These are phyloP conservation scores for Colletotrichum acutatum DNA, from an alignment of 2,329 filamentous ascomycete genomes.

Conservation along the genomic window DNA sequence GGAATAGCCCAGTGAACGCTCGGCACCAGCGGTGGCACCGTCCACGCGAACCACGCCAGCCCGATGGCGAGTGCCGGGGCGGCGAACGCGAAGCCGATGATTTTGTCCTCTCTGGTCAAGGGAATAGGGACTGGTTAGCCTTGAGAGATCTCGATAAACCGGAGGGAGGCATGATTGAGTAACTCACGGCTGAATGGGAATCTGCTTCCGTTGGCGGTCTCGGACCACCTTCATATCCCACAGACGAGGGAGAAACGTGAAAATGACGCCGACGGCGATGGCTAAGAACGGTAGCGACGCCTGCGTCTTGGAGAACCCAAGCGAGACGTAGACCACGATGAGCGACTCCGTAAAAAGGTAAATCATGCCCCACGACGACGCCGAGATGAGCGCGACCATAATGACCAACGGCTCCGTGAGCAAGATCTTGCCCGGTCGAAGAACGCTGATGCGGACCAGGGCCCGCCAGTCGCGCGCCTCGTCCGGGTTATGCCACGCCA, in stretches of 20 bases:
- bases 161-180: background rate
- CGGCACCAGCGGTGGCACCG: constrained; percentile 52
- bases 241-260: constrained; percentile 55
- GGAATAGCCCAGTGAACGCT: constrained; percentile 51
- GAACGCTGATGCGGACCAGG: constrained; percentile 51
- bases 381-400: constrained; percentile 53
- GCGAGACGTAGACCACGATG: constrained; percentile 49
- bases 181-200: constrained; percentile 38
- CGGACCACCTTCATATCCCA: constrained; percentile 47
- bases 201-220: constrained; percentile 28
- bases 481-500: constrained; percentile 50
- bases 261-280: constrained; percentile 50
- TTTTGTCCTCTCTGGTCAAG: constrained; percentile 25
- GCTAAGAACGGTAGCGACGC: constrained; percentile 53
- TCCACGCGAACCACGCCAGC: constrained; percentile 59
- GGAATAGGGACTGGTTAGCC: background rate
- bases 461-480: constrained; percentile 47
- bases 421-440: constrained; percentile 54
- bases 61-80: constrained; percentile 54
- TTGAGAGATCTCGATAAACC: background rate
- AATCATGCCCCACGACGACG: constrained; percentile 55
- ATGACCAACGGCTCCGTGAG: constrained; percentile 59
- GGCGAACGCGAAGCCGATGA: constrained; percentile 55
- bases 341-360: constrained; percentile 60
- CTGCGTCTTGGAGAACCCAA: constrained; percentile 46